These are phyloP conservation scores for Fusarium annulatum DNA, from an alignment of 2,329 filamentous ascomycete genomes.

Conservation along the genomic window DNA sequence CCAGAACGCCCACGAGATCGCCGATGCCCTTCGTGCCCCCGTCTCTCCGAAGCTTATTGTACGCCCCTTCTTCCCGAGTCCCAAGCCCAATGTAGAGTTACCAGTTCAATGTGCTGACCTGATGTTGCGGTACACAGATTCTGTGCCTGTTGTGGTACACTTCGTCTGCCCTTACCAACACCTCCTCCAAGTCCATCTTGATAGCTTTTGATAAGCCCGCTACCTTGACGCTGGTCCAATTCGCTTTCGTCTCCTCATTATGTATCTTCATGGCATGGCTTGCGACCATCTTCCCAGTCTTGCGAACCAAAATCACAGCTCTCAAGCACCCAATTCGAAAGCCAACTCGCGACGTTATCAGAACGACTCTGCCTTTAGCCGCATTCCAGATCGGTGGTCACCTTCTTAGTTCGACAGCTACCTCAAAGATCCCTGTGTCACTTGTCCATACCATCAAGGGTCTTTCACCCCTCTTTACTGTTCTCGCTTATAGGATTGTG, in stretches of 20 bases:
- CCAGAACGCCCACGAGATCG: constrained; percentile 93
- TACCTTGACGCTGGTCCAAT: constrained; percentile 92
- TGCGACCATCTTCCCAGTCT: constrained; percentile 75
- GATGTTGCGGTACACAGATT: constrained; percentile 63
- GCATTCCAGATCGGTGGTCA: constrained; percentile 94
- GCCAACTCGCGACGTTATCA: constrained; percentile 83
- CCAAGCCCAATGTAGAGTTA: constrained; percentile 7
- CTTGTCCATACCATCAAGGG: constrained; percentile 99
- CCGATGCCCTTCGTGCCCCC: constrained; percentile 88
- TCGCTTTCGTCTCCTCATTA: constrained; percentile 89
- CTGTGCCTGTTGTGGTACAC: constrained; percentile 94
- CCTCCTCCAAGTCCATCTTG: constrained; percentile 96
- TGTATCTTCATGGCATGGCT: constrained; percentile 84
- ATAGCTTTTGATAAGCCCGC: constrained; percentile 91
- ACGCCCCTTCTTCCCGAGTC: constrained; percentile 47
- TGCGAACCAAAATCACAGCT: constrained; percentile 79
- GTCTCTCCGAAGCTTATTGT: constrained; percentile 90
- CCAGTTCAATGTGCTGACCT: constrained; percentile 36
- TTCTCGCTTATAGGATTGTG: constrained; percentile 89
- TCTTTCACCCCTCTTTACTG: constrained; percentile 93
- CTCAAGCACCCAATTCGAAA: constrained; percentile 85
- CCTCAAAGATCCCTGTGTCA: constrained; percentile 93
- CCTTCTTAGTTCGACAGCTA: constrained; percentile 92
- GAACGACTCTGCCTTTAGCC: constrained; percentile 89
- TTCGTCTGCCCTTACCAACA: constrained; percentile 95